phyloP scores from a whole-genome alignment of 768 basidiomycete species.

The Royoungia palumana region DNA sequence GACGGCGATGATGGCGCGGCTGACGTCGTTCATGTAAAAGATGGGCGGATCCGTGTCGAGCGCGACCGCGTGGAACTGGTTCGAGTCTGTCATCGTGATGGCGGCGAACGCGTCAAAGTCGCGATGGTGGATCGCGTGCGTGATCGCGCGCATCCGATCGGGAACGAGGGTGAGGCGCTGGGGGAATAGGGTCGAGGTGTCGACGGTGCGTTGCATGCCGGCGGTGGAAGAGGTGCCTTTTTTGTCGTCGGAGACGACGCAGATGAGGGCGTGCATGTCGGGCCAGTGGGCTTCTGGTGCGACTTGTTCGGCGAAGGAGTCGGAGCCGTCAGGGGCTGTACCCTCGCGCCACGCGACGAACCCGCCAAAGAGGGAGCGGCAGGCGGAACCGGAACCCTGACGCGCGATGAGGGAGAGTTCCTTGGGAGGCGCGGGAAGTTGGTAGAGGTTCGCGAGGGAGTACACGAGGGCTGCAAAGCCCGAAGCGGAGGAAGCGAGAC shows the following conservation, averaged over 20 bases:
- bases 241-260: slow-evolving; percentile 93
- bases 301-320: slow-evolving; percentile 86
- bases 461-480: slow-evolving; percentile 94
- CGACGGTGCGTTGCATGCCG: slow-evolving; percentile 97
- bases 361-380: slow-evolving; percentile 95
- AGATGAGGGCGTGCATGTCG: slow-evolving; percentile 94
- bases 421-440: slow-evolving; percentile 73
- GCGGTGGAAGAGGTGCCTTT: slow-evolving; percentile 93
- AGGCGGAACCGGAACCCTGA: slow-evolving; percentile 97
- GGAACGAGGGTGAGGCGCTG: slow-evolving; percentile 93
- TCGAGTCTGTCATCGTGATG: slow-evolving; percentile 96
- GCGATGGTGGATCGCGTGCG: slow-evolving; percentile 67
- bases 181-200: slow-evolving; percentile 83
- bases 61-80: slow-evolving; percentile 97
- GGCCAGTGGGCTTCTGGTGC: slow-evolving; percentile 89
- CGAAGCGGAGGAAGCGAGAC: slow-evolving; percentile 94
- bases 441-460: slow-evolving; percentile 84
- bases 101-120: slow-evolving; percentile 89
- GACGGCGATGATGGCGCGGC: slow-evolving; percentile 85
- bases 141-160: slow-evolving; percentile 76
- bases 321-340: slow-evolving; percentile 61
- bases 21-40: slow-evolving; percentile 99
- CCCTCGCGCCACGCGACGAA: slow-evolving; percentile 87
- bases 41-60: slow-evolving; percentile 97
- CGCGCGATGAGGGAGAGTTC: slow-evolving; percentile 91